These are phyloP conservation scores for Gypsophila paniculata DNA, from an alignment of 179 eudicot species.

Conservation along the genomic window DNA sequence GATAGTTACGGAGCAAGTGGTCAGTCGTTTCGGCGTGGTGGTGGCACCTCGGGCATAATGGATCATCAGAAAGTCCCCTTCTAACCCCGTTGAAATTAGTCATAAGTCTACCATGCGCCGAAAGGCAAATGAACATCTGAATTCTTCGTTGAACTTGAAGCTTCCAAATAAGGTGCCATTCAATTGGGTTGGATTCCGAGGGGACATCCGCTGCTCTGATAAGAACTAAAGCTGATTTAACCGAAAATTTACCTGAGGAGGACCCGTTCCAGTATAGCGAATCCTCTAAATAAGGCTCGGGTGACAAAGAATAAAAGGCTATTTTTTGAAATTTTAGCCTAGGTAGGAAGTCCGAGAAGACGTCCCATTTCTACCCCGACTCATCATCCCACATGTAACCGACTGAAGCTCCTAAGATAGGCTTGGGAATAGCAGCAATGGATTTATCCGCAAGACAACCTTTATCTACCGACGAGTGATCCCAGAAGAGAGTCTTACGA, in stretches of 20 bases:
- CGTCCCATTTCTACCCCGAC: not conserved
- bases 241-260: not conserved
- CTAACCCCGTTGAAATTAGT: too few species aligned
- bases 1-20: not conserved
- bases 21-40: not conserved
- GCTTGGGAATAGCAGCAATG: too few species aligned
- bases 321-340: not conserved
- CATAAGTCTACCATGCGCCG: too few species aligned
- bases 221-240: not conserved
- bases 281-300: not conserved
- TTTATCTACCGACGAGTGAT: too few species aligned
- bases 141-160: not conserved
- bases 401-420: not conserved
- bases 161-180: not conserved
- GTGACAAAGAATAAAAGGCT: not conserved
- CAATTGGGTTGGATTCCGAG: not conserved
- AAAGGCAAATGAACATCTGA: not conserved
- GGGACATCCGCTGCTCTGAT: not conserved
- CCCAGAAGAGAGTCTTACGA: too few species aligned
- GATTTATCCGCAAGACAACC: too few species aligned
- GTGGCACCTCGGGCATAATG: not conserved
- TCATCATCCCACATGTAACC: not conserved
- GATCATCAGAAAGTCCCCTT: not conserved
- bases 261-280: not conserved
- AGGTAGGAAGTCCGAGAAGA: not conserved